Conservation (phyloP, 179 eudicot species). For the Spinacia oleracea region DNA sequence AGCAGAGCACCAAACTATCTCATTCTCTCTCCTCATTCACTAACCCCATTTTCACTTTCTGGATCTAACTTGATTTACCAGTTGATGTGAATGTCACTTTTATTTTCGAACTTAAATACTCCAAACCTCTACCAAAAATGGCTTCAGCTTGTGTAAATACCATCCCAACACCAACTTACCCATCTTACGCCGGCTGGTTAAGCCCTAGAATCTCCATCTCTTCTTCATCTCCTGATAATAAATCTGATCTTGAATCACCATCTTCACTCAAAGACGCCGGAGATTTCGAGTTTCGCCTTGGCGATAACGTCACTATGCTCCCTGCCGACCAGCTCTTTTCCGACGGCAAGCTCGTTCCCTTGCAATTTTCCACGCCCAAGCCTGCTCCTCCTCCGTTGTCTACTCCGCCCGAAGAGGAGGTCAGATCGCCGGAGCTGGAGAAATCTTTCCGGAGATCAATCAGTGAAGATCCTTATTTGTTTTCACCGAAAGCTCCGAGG, state of each 20-base stretch:
- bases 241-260: constrained; percentile 19
- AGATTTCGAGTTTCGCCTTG: constrained; percentile 79
- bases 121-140: constrained; percentile 34
- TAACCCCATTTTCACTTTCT: neutral
- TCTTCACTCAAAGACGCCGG: constrained; percentile 29
- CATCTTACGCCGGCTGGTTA: constrained; percentile 52
- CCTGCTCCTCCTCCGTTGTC: neutral
- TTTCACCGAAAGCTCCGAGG: constrained; percentile 84
- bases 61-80: constrained; percentile 10
- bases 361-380: constrained; percentile 35
- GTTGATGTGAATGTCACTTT: neutral
- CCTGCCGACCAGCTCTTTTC: constrained; percentile 89
- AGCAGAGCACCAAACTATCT: neutral
- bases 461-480: constrained; percentile 47
- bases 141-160: constrained; percentile 83
- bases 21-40: neutral
- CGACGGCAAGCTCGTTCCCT: constrained; percentile 73
- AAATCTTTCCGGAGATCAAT: constrained; percentile 25
- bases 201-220: constrained; percentile 49
- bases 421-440: constrained; percentile 26
- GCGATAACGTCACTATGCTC: constrained; percentile 63
- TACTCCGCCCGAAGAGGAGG: neutral
- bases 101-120: neutral
- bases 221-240: neutral
- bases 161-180: constrained; percentile 53